Evolutionary conservation across 2,329 filamentous ascomycete genomes (phyloP), one percentile per base, ranked within the genome.

Genomic region (Diaporthe sp.): DNA sequence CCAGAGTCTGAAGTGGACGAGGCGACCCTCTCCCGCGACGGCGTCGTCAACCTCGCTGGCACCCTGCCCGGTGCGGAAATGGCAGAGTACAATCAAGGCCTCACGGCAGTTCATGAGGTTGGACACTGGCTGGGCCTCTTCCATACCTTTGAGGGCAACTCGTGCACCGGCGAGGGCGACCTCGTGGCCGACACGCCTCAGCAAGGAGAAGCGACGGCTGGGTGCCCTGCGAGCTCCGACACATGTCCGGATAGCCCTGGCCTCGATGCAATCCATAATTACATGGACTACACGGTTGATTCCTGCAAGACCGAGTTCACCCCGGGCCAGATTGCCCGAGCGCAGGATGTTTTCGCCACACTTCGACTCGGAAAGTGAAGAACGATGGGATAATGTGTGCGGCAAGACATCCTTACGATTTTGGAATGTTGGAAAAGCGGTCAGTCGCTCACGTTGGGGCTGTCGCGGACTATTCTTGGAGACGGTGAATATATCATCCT

Each of bases 71-170:
- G 61, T 4, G 61, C 19, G 19, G 61, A 67, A 6, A n/a, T 51
- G 19, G 61, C 42, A n/a, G 28, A 49, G 9, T 67, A 67, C 12
- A 25, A 67, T 4, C 28, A n/a, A 17, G 61, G 61, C 4, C 15
- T 67, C 44, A 67, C 61, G 61, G 37, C 61, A 8, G 8, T 67
- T 17, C 61, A 67, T 44, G 61, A 67, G 19, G 61, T 67, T 12
- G 61, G 61, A 10, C 61, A 67, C 61, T 67, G 61, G 61, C 61
- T 67, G 10, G 61, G 61, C 28, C 44, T 67, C 4, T 67, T 49
- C 22, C 61, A 67, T 7, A 67, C 61, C 10, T 67, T 67, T n/a
- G 0, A 67, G 19, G 61, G 61, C 19, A n/a, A 34, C 28, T 67
- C 61, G 42, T 67, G 61, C 61, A 67, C 44, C 1, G 44, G 61